Base-by-base conservation (phyloP, 768 basidiomycete genomes). In the Trametes villosa region DNA sequence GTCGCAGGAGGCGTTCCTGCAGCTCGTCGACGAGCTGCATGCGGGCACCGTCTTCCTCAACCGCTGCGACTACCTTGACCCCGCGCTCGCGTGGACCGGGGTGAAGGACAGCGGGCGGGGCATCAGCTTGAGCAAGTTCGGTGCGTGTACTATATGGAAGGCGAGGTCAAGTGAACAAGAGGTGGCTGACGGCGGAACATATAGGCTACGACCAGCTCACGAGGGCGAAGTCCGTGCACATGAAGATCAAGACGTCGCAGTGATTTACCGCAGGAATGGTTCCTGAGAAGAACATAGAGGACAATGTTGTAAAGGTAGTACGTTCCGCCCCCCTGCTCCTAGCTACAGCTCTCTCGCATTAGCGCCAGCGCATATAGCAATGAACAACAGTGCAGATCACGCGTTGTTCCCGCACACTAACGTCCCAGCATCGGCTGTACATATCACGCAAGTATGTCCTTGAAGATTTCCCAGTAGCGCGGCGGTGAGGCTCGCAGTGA, bases 11-110 rank as follows among this genome's bases (percentile, higher is more conserved):
- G 86, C 83, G 0, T 97, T 98, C 76, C 67, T 88, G 57, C 74
- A 71, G 47, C 77, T 96, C 26, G 85, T 81, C 8, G 87, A 90
- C 50, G 82, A 85, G 63, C 73, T 98, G 31, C 86, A 96, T 58
- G 87, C 90, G 0, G 97, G 97, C 3, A 99, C 96, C 0, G 94
- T 98, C 7, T 98, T 92, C 74, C 73, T 96, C 70, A 99, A 99
- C 75, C 80, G 94, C 42, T 92, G 91, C 67, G 96, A 99, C 74
- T 88, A 80, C 69, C 81, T 97, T 24, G 97, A 99, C 69, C 96
- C 97, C 2, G 94, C 95, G 5, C 78, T 98, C 1, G 83, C 92
- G 0, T 99, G 97, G 97, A 92, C 89, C 3, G 97, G 96, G 2
- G 89, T 93, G 47, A 98, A 98, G 79, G 78, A 97, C 68, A 94